Percentiles rank a stretch among this genome's conserved stretches.
phyloP scores from a whole-genome alignment of 495 filamentous ascomycete genomes.

The Penicillium macrosclerotiorum region DNA sequence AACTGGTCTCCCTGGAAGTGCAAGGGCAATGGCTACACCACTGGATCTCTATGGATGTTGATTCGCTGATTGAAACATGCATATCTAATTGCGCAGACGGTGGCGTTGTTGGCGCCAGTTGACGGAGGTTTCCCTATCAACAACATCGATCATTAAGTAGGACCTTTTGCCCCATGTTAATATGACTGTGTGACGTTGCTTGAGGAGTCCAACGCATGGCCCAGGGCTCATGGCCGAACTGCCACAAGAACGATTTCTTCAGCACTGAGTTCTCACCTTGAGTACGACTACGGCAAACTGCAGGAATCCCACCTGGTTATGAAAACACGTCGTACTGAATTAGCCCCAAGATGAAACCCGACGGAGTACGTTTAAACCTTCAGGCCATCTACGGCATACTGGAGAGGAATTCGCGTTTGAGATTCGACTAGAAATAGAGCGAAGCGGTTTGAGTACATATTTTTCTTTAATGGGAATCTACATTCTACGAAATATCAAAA shows the following conservation, averaged over 20 bases:
- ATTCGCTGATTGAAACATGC: background rate
- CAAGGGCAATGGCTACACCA: background rate
- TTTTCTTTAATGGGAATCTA: too few species aligned
- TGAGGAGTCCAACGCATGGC: background rate
- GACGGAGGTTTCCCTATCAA: too few species aligned
- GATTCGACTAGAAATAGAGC: background rate
- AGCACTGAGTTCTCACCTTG: background rate
- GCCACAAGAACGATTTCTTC: background rate
- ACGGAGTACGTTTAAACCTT: too few species aligned
- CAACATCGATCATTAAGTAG: too few species aligned
- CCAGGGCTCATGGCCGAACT: background rate
- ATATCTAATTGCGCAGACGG: too few species aligned
- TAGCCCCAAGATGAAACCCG: slow-evolving; percentile 3
- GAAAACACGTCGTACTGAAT: slow-evolving; percentile 7
- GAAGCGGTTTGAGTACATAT: background rate
- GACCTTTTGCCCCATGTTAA: too few species aligned
- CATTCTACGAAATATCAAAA: too few species aligned
- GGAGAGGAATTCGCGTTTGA: background rate
- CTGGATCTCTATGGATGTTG: background rate
- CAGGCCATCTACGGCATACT: slow-evolving; percentile 5
- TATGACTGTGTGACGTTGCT: too few species aligned
- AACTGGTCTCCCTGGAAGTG: background rate
- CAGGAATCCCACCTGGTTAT: slow-evolving; percentile 11
- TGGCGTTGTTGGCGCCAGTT: too few species aligned
- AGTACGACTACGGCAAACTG: slow-evolving; percentile 4